A percentile compares a stretch with the other conserved stretches of the same genome.
phyloP scores from a whole-genome alignment of 1,284 basidiomycete species.

The Caloboletus firmus region DNA sequence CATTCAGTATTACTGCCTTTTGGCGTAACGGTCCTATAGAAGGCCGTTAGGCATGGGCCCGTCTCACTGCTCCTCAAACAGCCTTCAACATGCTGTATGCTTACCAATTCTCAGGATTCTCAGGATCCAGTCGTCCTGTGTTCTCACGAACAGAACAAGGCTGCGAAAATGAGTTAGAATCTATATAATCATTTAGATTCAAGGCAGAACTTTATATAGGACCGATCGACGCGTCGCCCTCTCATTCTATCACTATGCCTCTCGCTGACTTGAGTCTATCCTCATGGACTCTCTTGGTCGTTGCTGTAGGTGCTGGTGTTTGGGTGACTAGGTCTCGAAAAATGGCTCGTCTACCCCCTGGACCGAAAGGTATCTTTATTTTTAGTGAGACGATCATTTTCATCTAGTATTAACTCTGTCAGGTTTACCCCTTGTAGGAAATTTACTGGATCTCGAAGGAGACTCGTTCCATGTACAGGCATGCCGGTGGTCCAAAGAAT shows the following conservation, averaged over 20 bases:
- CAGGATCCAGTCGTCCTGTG: background rate
- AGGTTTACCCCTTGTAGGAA: slow-evolving; percentile 4
- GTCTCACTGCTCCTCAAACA: background rate
- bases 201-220: no score
- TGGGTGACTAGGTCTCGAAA: slow-evolving; percentile 2
- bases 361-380: background rate
- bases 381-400: no score
- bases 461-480: slow-evolving; percentile 3
- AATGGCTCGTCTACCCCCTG: slow-evolving; percentile 1
- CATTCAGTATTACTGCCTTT: no score
- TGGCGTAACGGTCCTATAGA: no score
- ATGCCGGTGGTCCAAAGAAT: background rate
- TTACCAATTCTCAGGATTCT: no score
- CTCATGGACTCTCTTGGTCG: background rate
- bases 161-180: background rate
- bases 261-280: background rate
- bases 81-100: background rate
- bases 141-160: no score
- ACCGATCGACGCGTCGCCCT: no score
- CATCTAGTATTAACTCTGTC: background rate
- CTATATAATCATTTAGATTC: background rate
- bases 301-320: background rate
- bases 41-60: no score
- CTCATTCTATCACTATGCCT: background rate
- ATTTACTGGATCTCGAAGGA: slow-evolving; percentile 2